phyloP scores from a whole-genome alignment of 768 basidiomycete species.

The Suillus paluster region DNA sequence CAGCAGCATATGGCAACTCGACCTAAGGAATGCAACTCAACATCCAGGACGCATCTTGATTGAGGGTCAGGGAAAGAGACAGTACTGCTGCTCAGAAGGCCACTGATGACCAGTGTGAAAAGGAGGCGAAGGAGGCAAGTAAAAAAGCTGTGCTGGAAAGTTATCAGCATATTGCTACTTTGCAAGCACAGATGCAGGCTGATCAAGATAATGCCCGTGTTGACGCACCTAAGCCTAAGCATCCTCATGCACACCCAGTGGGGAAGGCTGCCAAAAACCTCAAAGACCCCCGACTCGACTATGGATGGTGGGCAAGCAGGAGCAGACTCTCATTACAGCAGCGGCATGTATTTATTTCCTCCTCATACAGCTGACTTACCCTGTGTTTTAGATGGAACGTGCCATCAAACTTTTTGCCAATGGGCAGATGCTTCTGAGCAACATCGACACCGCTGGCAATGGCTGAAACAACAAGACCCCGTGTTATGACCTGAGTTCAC shows the following conservation, averaged over 20 bases:
- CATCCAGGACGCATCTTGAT: slow-evolving; percentile 5
- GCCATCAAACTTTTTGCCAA: not conserved
- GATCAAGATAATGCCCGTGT: not conserved
- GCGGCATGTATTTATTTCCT: not conserved
- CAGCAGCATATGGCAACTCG: not conserved
- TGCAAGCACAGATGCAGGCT: slow-evolving; percentile 11
- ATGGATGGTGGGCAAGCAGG: not conserved
- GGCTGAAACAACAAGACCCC: too few relatives aligned
- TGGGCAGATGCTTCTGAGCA: not conserved
- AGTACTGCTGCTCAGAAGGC: slow-evolving; percentile 15
- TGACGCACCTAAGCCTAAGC: not conserved
- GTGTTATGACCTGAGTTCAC: too few relatives aligned
- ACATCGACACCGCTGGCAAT: slow-evolving; percentile 2
- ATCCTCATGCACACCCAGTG: not conserved
- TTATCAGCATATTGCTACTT: not conserved
- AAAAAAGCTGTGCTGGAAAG: not conserved
- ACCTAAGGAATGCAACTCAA: slow-evolving; percentile 7
- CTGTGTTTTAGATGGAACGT: not conserved
- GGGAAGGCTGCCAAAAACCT: not conserved
- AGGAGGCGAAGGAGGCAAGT: slow-evolving; percentile 7
- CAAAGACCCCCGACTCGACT: not conserved
- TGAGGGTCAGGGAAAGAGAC: slow-evolving; percentile 2
- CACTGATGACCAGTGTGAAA: slow-evolving; percentile 11
- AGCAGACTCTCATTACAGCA: not conserved
- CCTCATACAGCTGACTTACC: not conserved